Percentiles rank a stretch among this genome's conserved stretches.
phyloP scores from a whole-genome alignment of 2,329 filamentous ascomycete species.

The Aspergillus vadensis region DNA sequence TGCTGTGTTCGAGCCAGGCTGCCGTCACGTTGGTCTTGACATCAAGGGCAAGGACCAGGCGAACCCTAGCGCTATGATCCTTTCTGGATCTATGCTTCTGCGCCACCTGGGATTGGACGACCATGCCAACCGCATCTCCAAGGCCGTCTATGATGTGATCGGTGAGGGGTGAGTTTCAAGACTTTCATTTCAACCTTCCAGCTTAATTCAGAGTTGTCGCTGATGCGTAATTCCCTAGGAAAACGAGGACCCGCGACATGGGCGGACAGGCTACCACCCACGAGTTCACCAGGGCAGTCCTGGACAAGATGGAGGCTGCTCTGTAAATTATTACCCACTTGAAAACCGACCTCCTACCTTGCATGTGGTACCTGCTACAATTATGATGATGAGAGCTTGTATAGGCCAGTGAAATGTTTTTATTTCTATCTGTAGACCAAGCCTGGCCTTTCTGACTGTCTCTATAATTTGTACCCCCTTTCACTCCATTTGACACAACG shows the following conservation, averaged over 20 bases:
- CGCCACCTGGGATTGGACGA: constrained; percentile 96
- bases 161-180: constrained; percentile 73
- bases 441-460: constrained; percentile 16
- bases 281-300: constrained; percentile 91
- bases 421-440: constrained; percentile 12
- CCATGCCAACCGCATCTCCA: constrained; percentile 97
- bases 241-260: constrained; percentile 92
- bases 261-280: constrained; percentile 86
- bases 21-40: constrained; percentile 97
- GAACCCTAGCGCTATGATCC: constrained; percentile 93
- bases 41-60: constrained; percentile 99
- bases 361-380: constrained; percentile 22
- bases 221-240: constrained; percentile 58
- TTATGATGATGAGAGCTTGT: constrained; percentile 28
- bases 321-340: constrained; percentile 51
- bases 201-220: constrained; percentile 22
- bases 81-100: constrained; percentile 95
- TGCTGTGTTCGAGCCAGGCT: constrained; percentile 97
- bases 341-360: background rate
- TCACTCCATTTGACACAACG: constrained; percentile 24
- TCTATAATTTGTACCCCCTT: constrained; percentile 34
- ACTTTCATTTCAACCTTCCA: background rate
- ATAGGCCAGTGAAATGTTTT: constrained; percentile 18
- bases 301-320: constrained; percentile 86
- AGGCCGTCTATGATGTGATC: constrained; percentile 75